A percentile compares a stretch with the other conserved stretches of the same genome.
These are phyloP conservation scores for Leucocoprinus leucothites DNA, from an alignment of 768 basidiomycete genomes.

Conservation along the genomic window DNA sequence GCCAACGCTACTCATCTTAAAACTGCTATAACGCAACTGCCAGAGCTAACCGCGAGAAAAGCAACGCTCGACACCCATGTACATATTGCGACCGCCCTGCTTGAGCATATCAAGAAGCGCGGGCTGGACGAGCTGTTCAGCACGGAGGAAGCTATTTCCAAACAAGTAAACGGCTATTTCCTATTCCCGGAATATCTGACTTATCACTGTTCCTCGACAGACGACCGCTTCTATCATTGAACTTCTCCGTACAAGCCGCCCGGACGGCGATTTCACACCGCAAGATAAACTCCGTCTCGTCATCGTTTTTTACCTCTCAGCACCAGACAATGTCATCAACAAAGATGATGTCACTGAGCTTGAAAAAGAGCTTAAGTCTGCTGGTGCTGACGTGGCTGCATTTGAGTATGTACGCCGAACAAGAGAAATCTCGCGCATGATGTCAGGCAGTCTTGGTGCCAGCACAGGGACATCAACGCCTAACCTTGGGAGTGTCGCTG, in stretches of 20 bases:
- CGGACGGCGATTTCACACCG: constrained; percentile 62
- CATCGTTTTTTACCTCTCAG: constrained; percentile 92
- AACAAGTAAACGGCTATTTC: constrained; percentile 53
- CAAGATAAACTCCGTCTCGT: constrained; percentile 91
- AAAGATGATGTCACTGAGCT: constrained; percentile 89
- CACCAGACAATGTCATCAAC: constrained; percentile 72
- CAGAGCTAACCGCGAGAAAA: constrained; percentile 95
- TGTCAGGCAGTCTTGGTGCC: constrained; percentile 44
- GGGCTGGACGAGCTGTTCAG: constrained; percentile 98
- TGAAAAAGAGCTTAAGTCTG: constrained; percentile 80
- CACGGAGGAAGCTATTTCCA: constrained; percentile 85
- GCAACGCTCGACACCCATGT: constrained; percentile 97
- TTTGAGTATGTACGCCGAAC: constrained; percentile 93
- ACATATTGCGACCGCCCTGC: constrained; percentile 95
- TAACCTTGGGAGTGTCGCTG: constrained; percentile 51
- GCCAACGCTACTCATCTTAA: constrained; percentile 94
- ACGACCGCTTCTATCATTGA: constrained; percentile 80
- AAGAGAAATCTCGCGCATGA: constrained; percentile 92
- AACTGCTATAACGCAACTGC: constrained; percentile 94
- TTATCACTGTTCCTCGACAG: constrained; percentile 29
- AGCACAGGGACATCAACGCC: constrained; percentile 46
- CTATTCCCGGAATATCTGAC: not conserved
- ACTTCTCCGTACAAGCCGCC: constrained; percentile 71
- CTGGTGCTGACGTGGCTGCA: constrained; percentile 76
- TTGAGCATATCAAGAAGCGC: constrained; percentile 93